Evolutionary conservation across 1,284 basidiomycete species (phyloP).

Genomic region (Cutaneotrichosporon mucoides): DNA sequence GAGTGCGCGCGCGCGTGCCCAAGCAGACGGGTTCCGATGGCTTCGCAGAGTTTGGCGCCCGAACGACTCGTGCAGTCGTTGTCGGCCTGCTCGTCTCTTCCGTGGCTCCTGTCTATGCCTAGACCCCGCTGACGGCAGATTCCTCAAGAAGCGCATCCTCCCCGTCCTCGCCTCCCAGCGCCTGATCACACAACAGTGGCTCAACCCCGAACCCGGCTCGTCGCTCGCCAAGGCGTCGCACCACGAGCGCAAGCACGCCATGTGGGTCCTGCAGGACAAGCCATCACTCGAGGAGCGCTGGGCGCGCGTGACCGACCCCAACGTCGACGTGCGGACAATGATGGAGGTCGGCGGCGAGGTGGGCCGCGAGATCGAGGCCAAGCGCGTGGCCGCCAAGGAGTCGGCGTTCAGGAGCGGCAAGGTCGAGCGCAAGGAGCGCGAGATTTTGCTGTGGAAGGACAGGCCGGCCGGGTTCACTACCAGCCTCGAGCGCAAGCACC

Average conservation of each 20-base stretch:
- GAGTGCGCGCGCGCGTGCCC: slow-evolving; percentile 15
- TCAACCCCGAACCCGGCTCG: background rate
- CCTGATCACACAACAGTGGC: slow-evolving; percentile 27
- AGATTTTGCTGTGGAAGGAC: slow-evolving; percentile 28
- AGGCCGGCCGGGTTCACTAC: slow-evolving; percentile 32
- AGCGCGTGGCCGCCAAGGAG: slow-evolving; percentile 1
- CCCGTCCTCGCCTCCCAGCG: slow-evolving; percentile 35
- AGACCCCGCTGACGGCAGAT: slow-evolving; percentile 23
- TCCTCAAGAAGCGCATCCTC: slow-evolving; percentile 40
- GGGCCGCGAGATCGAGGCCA: background rate
- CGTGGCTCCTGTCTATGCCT: background rate
- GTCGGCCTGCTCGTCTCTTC: too few relatives aligned
- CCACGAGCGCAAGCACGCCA: slow-evolving; percentile 4
- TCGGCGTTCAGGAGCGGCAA: background rate
- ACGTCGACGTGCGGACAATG: slow-evolving; percentile 10
- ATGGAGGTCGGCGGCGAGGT: background rate
- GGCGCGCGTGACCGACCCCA: background rate
- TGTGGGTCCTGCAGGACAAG: slow-evolving; percentile 9
- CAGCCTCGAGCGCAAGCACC: slow-evolving; percentile 29
- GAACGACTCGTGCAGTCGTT: too few relatives aligned
- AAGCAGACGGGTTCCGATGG: background rate
- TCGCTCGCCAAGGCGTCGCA: background rate
- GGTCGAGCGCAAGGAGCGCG: slow-evolving; percentile 21
- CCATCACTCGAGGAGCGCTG: background rate
- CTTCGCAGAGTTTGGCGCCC: too few relatives aligned